Base-by-base conservation (phyloP, 441 rosid genomes). In the Eutrema salsugineum region DNA sequence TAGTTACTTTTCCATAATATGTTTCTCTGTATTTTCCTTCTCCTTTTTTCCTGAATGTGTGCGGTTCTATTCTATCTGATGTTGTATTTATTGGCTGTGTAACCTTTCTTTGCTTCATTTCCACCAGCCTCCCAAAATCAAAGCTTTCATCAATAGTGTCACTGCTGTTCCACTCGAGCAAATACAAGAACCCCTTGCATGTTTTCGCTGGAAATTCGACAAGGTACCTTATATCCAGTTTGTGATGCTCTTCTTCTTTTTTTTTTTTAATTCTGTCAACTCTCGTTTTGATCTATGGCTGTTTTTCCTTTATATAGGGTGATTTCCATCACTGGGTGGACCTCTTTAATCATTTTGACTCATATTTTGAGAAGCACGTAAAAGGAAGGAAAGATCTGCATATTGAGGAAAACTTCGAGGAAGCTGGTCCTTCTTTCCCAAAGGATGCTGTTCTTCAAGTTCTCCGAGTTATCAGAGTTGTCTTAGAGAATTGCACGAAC, bases 301-400 rank as follows among this genome's bases (percentile, higher is more conserved):
- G 22, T 77, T 66, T 72, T 6, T 54, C 30, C 28, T 54, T 82
- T 47, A 3, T 79, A 78, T 88, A 95, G 99, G 99, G 99, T 47
- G 97, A 95, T 81, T 95, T 95, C 75, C 97, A 93, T 87, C 99
- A 95, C 24, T 95, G 99, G 99, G 91, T 89, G 78, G 98, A 93
- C 76, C 98, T 93, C 68, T 93, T 95, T 75, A 90, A 91, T 82
- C 85, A 93, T 80, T 95, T 95, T 78, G 99, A 91, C 85, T 81
- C 95, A 63, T 91, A 81, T 84, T 95, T 95, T 78, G 97, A 93
- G 83, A 93, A 91, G 88, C 87, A 89, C 66, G 77, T 93, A 61
- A 93, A 93, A 83, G 78, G 82, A 42, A 93, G 99, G 74, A 93
- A 86, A 79, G 99, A 95, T 83, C 79, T 95, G 77, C 97, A 84